Evolutionary conservation across 2,329 filamentous ascomycete species (phyloP), one percentile per base, ranked within the genome.

Genomic region (Aspergillus sergii): DNA sequence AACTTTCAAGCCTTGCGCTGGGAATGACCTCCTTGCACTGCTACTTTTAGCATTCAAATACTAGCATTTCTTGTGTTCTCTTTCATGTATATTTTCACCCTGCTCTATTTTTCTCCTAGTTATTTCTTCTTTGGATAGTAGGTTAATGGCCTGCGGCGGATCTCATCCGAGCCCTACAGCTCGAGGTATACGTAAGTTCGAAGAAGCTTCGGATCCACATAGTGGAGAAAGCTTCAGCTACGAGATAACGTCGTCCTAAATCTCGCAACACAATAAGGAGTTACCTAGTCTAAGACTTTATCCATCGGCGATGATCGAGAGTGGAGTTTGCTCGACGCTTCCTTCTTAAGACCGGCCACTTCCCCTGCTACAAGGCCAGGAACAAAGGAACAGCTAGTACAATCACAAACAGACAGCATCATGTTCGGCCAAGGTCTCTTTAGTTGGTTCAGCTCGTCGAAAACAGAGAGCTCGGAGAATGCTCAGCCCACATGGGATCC

Each of bases 361-460:
- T 7, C 21, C 43, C 43, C 43, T 11, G 39, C 4, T 46, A 23
- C n/a, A 46, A 4, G 4, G 10, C n/a, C 21, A 23, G 12, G 10
- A 12, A 26, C n/a, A 46, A 14, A 46, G 43, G 43, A 8, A 21
- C 21, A 5, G 3, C 21, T 6, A 46, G 7, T 46, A 12, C 21
- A 46, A 46, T 21, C 21, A 12, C 10, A 46, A 23, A 46, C 3
- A 23, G n/a, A 23, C 4, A 23, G 4, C n/a, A 46, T 23, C n/a
- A 46, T 46, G 43, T 23, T 46, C 21, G 21, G 43, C 21, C n/a
- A 46, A 21, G 36, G 59, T 26, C 23, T 61, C 19, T 36, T 61
- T 23, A 58, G 59, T 41, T 61, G 59, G 53, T 61, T 58, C 30
- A 19, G 28, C 36, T 39, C 53, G n/a, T 51, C 53, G n/a, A 57